Base-by-base conservation (phyloP, 306 rosid species). In the Comarum palustre region DNA sequence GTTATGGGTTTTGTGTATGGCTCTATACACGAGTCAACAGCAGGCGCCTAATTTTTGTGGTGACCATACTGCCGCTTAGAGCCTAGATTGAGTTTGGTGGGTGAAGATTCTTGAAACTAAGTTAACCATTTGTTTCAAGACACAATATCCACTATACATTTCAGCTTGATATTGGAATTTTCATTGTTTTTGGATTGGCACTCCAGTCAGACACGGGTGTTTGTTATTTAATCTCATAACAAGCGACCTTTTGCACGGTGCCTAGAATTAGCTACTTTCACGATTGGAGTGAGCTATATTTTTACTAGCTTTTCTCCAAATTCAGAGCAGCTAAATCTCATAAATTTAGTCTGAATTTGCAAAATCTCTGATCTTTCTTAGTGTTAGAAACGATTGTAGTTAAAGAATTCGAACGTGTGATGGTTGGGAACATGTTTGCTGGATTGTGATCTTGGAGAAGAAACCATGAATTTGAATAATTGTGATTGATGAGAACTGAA, bases 141-240 rank as follows among this genome's bases (percentile, higher is more conserved):
- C 72, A 87, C 96, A 87, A 80, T 84, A 59, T n/a, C 82, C 90
- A 72, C 66, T 16, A 1, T 3, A 52, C 6, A 73, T 68, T 2
- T 58, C 12, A 5, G 7, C n/a, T 48, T 62, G 6, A 0, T 0
- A 27, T 2, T 69, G 10, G 14, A 36, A 6, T 54, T 50, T 52
- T 41, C 14, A 13, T 34, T 12, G 8, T 12, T 25, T 5, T 27
- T 27, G 64, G 32, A 27, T 60, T 51, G 87, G 84, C 82, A 82
- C 77, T 80, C 4, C 75, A 77, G 88, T 85, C 97, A 85, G 97
- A 87, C 86, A 91, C 83, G 86, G 96, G 97, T 86, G 93, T 78
- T 89, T 89, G 97, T 83, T 86, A 60, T 55, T 17, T 25, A 0
- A 60, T 75, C 15, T 34, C 50, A 17, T 77, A 77, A 80, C 92